Conservation (phyloP, 169 alveolate genomes). For the Cyclospora cayetanensis region DNA sequence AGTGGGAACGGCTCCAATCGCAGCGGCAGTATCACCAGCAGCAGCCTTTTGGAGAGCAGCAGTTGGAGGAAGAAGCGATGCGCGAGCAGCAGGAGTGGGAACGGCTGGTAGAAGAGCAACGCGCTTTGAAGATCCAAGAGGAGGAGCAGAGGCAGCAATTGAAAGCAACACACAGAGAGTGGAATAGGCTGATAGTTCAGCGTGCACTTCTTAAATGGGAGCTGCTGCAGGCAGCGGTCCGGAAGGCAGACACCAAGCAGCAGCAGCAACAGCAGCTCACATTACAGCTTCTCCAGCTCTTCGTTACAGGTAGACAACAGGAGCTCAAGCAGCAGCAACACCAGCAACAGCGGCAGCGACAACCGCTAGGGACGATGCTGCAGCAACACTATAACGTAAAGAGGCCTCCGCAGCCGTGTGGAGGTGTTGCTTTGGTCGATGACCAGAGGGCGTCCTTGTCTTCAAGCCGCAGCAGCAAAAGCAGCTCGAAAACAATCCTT, state of each 20-base stretch:
- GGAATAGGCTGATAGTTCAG: background rate
- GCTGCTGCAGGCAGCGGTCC: conserved; percentile 23
- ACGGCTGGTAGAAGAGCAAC: conserved; percentile 8
- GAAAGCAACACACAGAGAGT: background rate
- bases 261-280: conserved; percentile 55
- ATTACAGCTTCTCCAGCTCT: conserved; percentile 21
- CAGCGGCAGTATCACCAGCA: background rate
- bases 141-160: conserved; percentile 31
- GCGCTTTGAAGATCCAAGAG: background rate
- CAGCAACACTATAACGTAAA: background rate
- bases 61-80: background rate
- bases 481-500: background rate
- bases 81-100: conserved; percentile 21
- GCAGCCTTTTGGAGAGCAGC: no score
- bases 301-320: background rate
- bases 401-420: background rate
- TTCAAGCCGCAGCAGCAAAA: background rate
- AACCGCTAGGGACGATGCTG: background rate
- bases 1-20: background rate
- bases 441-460: background rate
- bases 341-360: conserved; percentile 39
- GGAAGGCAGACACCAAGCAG: conserved; percentile 16
- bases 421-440: background rate
- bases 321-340: background rate
- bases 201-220: conserved; percentile 5